These are phyloP conservation scores for Phytophthora capsici DNA, from an alignment of 352 stramenopile genomes.

Conservation along the genomic window DNA sequence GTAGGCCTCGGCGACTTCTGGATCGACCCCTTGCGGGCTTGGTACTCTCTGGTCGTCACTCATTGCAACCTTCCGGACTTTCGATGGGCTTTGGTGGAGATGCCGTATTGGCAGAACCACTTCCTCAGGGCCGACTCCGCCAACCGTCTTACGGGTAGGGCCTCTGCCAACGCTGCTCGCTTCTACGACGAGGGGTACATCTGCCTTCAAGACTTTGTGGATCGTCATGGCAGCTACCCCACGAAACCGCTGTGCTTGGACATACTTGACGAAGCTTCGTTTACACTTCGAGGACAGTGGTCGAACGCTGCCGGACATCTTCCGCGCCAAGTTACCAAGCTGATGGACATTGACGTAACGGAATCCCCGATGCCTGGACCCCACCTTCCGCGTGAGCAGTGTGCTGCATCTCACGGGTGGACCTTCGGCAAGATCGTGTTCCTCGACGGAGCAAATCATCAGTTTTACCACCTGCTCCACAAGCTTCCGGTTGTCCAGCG, in stretches of 20 bases:
- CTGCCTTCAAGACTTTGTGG: slow-evolving; percentile 13
- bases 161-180: not conserved
- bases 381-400: not conserved
- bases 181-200: slow-evolving; percentile 5
- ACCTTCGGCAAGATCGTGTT: slow-evolving; percentile 5
- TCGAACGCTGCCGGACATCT: not conserved
- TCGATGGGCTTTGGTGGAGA: not conserved
- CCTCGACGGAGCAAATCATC: slow-evolving; percentile 1
- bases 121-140: not conserved
- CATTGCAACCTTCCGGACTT: slow-evolving; percentile 2
- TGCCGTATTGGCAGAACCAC: slow-evolving; percentile 14
- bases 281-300: not conserved
- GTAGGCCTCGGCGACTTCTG: slow-evolving; percentile 1
- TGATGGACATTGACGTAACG: not conserved
- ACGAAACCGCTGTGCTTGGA: not conserved
- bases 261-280: not conserved
- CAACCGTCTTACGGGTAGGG: not conserved
- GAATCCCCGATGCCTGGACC: not conserved
- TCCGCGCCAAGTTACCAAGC: not conserved
- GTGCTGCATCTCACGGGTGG: slow-evolving; percentile 8
- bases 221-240: not conserved
- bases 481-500: not conserved
- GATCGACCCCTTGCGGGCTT: slow-evolving; percentile 4
- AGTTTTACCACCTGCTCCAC: slow-evolving; percentile 21
- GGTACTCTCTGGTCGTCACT: not conserved